Percentiles rank a stretch among this genome's conserved stretches.
These are phyloP conservation scores for Sherardia arvensis DNA, from an alignment of 257 asterid genomes.

Conservation along the genomic window DNA sequence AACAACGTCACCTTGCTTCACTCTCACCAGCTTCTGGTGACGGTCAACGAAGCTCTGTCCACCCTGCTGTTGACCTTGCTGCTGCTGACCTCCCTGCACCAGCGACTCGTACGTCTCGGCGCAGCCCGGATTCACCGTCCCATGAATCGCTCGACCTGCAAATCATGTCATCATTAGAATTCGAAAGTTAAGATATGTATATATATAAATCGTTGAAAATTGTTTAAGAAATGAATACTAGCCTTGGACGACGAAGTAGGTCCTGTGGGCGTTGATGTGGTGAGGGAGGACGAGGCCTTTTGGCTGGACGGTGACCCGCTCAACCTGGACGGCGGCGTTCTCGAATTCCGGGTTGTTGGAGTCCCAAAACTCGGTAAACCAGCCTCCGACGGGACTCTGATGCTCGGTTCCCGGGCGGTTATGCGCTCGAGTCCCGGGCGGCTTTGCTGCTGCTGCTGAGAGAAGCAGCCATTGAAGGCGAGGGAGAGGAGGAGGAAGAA, in stretches of 20 bases:
- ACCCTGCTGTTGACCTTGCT: constrained; percentile 1
- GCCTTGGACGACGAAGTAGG: too few relatives aligned
- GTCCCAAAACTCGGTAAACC: constrained; percentile 56
- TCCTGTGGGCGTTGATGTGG: too few relatives aligned
- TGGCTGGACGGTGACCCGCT: too few relatives aligned
- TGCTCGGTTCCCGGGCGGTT: constrained; percentile 37
- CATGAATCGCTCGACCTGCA: constrained; percentile 28
- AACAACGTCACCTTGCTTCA: constrained; percentile 21
- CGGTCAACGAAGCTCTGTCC: constrained; percentile 13
- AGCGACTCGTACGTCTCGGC: not conserved
- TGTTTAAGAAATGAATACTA: too few relatives aligned
- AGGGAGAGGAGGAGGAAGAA: too few relatives aligned
- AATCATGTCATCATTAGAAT: too few relatives aligned
- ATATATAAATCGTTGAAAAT: too few relatives aligned
- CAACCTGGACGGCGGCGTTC: constrained; percentile 42
- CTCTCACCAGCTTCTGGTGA: constrained; percentile 23
- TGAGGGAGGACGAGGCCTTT: too few relatives aligned
- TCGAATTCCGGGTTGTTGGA: constrained; percentile 32
- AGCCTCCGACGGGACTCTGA: constrained; percentile 34
- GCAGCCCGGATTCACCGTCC: constrained; percentile 31
- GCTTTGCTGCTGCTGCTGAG: too few relatives aligned
- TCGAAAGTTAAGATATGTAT: too few relatives aligned
- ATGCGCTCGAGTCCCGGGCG: constrained; percentile 35
- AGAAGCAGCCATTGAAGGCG: too few relatives aligned
- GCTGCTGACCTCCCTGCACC: constrained; percentile 4